Percentiles rank a stretch among this genome's conserved stretches.
phyloP scores from a whole-genome alignment of 75 land plant genomes.

The Cunninghamia lanceolata region DNA sequence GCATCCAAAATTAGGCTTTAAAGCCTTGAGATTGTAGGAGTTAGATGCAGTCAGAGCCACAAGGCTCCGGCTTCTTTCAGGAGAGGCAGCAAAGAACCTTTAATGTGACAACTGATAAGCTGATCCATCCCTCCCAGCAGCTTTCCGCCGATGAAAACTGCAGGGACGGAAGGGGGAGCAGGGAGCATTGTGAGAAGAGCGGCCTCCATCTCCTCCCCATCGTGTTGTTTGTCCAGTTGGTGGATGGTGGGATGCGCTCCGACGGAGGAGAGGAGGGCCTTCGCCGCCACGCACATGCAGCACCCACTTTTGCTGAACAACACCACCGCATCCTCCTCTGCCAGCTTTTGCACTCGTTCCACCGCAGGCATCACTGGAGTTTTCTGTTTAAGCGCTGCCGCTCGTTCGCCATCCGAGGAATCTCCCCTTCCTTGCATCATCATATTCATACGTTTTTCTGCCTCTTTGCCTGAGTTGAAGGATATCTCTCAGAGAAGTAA shows the following conservation, averaged over 20 bases:
- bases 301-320: constrained; percentile 57
- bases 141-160: constrained; percentile 78
- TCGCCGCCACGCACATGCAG: constrained; percentile 70
- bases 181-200: constrained; percentile 44
- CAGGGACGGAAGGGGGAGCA: constrained; percentile 44
- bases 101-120: constrained; percentile 68
- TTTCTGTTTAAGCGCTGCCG: no score
- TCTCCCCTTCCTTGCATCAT: no score
- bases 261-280: constrained; percentile 39
- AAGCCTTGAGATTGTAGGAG: no score
- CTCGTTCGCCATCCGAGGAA: no score
- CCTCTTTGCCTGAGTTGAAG: no score
- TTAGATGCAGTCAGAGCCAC: constrained; percentile 86
- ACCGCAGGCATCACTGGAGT: no score
- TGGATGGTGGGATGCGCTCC: constrained; percentile 64
- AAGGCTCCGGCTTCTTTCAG: constrained; percentile 84
- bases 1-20: no score
- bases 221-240: constrained; percentile 59
- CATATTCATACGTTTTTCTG: no score
- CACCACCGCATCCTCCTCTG: constrained; percentile 58
- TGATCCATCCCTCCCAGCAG: constrained; percentile 73
- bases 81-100: constrained; percentile 62
- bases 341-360: constrained; percentile 34
- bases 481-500: no score
- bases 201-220: constrained; percentile 42